Conservation (phyloP, 441 rosid species). For the Gossypium davidsonii region DNA sequence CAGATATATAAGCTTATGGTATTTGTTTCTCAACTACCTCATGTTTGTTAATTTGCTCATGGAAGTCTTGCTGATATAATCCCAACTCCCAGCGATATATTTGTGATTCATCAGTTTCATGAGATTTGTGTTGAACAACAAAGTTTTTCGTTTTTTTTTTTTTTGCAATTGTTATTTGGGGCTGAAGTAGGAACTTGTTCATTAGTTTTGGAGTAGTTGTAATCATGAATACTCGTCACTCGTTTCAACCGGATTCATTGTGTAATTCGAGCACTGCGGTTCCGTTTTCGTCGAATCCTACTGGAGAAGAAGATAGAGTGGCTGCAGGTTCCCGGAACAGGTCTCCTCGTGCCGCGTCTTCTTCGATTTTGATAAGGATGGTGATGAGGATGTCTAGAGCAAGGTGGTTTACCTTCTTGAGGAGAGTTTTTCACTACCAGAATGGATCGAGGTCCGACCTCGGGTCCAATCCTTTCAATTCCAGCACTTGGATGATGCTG, state of each 20-base stretch:
- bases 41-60: constrained; percentile 26
- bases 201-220: too few relatives aligned
- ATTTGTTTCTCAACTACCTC: constrained; percentile 36
- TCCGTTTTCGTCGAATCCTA: constrained; percentile 44
- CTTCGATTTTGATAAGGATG: constrained; percentile 48
- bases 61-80: constrained; percentile 15
- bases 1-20: constrained; percentile 21
- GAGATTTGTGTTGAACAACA: not conserved
- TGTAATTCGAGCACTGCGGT: constrained; percentile 35
- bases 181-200: not conserved
- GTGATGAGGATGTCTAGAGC: constrained; percentile 88
- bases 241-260: constrained; percentile 37
- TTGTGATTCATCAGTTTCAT: constrained; percentile 6
- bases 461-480: constrained; percentile 87
- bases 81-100: not conserved
- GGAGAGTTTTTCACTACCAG: constrained; percentile 94
- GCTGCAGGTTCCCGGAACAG: constrained; percentile 35
- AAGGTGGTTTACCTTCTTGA: constrained; percentile 81
- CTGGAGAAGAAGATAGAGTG: constrained; percentile 29
- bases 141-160: not conserved
- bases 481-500: constrained; percentile 74
- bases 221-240: constrained; percentile 52
- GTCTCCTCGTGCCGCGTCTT: constrained; percentile 33
- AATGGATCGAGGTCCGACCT: constrained; percentile 87
- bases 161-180: not conserved